These are phyloP conservation scores for Ploettnerulaceae sp. DNA, from an alignment of 2,329 filamentous ascomycete genomes.

Conservation along the genomic window DNA sequence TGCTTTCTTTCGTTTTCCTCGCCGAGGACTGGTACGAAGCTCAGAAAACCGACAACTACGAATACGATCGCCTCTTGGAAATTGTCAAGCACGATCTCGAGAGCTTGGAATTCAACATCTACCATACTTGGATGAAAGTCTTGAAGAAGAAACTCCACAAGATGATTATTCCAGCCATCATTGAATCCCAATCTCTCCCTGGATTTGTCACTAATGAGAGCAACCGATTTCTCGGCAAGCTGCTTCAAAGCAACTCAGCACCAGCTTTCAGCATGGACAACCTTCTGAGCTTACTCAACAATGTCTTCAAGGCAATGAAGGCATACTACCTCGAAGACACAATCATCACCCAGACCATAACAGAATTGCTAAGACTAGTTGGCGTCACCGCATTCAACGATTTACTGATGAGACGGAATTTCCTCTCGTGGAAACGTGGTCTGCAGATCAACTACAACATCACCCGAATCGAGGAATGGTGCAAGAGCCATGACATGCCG, in stretches of 20 bases:
- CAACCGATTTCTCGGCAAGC: constrained; percentile 95
- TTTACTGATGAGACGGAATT: constrained; percentile 93
- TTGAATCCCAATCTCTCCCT: constrained; percentile 95
- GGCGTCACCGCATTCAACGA: constrained; percentile 99
- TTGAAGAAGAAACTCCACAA: constrained; percentile 98
- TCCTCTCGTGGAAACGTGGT: constrained; percentile 98
- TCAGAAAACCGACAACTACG: constrained; percentile 98
- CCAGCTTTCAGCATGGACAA: constrained; percentile 99
- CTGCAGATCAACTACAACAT: constrained; percentile 99
- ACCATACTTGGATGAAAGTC: constrained; percentile 99
- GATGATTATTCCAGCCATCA: constrained; percentile 99
- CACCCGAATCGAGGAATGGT: constrained; percentile 98
- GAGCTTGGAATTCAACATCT: constrained; percentile 98
- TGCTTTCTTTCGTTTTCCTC: constrained; percentile 98
- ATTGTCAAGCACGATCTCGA: constrained; percentile 99
- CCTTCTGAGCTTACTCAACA: constrained; percentile 89
- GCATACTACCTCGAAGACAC: constrained; percentile 95
- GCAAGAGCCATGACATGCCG: constrained; percentile 99
- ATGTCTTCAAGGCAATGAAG: constrained; percentile 98
- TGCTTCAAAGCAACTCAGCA: constrained; percentile 81
- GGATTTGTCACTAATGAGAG: constrained; percentile 99
- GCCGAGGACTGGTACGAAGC: constrained; percentile 99
- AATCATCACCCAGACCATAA: constrained; percentile 93
- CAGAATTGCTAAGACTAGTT: constrained; percentile 85
- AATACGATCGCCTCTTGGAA: constrained; percentile 94